Evolutionary conservation across 164 flowering plant species (phyloP), one percentile per base, ranked within the genome.

Genomic region (Stephania yunnanensis): DNA sequence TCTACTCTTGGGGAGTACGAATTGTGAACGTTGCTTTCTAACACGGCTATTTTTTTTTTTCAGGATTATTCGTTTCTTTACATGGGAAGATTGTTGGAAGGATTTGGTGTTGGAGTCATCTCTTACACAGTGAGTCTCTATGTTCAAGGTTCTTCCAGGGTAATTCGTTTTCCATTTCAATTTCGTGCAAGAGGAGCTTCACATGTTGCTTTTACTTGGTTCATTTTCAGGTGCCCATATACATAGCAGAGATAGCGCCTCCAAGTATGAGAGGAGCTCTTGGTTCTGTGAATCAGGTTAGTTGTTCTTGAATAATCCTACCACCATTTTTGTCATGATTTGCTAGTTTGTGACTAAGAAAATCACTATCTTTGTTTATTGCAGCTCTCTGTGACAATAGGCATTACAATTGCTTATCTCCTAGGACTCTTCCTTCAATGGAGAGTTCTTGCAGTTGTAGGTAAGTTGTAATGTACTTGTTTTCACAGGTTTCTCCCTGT

Each of bases 171-270:
- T 46, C 63, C 20, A 50, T 7, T 20, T 13, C 36, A 31, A 20
- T 45, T 61, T 7, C 31, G 17, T 66, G 19, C 22, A 29, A 50
- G 4, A 36, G 63, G 25, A 69, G 67, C 55, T 68, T 52, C 29
- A 68, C 46, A 12, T 67, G 13, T 25, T n/a, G 30, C 36, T 58
- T 25, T 42, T 71, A n/a, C 71, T 80, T 45, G 19, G 70, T 79
- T 30, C 73, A 36, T 30, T 13, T 25, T 22, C 71, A 92, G 97
- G 97, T 92, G 58, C 95, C 97, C 72, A 92, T 92, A 7, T 92
- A 92, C 81, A 92, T 92, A 80, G 97, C 97, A 69, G 97, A 92
- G 79, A 91, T 92, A 82, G 80, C 97, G 20, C 97, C 97, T 78
- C 92, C 89, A 73, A 89, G 87, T 72, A 50, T 87, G 85, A 87